Evolutionary conservation across 2,329 filamentous ascomycete species (phyloP), one percentile per base, ranked within the genome.

Genomic region (Colletotrichum salicis): DNA sequence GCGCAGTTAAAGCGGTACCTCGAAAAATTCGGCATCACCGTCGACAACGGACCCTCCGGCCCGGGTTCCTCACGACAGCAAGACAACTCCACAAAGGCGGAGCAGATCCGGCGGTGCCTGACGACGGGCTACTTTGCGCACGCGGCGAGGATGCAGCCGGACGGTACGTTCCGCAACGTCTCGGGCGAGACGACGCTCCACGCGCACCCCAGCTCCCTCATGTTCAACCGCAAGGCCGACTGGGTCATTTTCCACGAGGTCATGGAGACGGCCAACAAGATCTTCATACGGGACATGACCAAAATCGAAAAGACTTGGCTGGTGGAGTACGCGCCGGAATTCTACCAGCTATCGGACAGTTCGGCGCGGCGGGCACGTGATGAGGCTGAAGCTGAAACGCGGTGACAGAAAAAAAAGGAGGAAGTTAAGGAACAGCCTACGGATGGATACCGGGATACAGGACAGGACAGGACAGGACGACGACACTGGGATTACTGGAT

Each of bases 181-280:
- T 91, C 92, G 72, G 94, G 94, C 35, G 91, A 90, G 51, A 92
- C 92, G 62, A 89, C 91, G 5, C 85, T 98, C 64, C 89, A 97
- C 84, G 94, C 95, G 27, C 96, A 99, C 82, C 96, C 96, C 0
- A 97, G 91, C 78, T 97, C 93, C 51, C 84, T 98, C 76, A 94
- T 98, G 91, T 98, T 98, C 85, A 97, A 97, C 81, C 91, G 95
- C 68, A 98, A 97, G 84, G 94, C 94, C 12, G 95, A 98, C 74
- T 98, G 96, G 95, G 95, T 98, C 11, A 89, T 99, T 41, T 99
- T 98, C 79, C 93, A 97, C 77, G 96, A 98, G 83, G 90, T 97
- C 48, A 90, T 97, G 86, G 94, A 98, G 84, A 97, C 94, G 5
- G 90, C 92, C 11, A 90, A 89, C 74, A 98, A 98, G 86, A 95